Base-by-base conservation (phyloP, 2,329 filamentous ascomycete genomes). In the Westerdykella ornata region DNA sequence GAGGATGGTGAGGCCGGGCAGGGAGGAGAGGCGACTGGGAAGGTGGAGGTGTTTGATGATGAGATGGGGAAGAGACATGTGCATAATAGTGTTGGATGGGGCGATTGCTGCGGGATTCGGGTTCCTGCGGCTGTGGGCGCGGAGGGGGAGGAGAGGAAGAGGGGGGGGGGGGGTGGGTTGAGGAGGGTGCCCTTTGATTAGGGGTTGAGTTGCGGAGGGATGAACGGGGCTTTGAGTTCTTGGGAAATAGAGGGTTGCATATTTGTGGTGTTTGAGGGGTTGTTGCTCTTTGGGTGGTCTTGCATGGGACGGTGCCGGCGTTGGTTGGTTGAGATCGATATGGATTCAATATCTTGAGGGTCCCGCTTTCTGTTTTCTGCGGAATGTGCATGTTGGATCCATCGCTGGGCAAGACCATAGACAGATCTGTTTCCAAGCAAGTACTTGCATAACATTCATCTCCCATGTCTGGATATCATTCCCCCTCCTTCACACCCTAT, bases 71-170 rank as follows among this genome's bases (percentile, higher is more conserved):
- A 81, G 67, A 78, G 75, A 52, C 83, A 88, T 66, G 76, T 82
- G 46, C 84, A 92, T 66, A 77, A 82, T 38, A 76, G 57, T 15
- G 68, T 72, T 40, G 75, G 73, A 34, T 98, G 92, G 86, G 90
- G 90, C 4, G 92, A 98, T 65, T 98, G 92, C 66, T 98, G 92
- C 62, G 92, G 92, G 18, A 98, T 98, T 67, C 90, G 94, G 56
- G 92, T 98, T 13, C 94, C 92, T 0, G 95, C 89, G 60, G 90
- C 88, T 39, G 77, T 97, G 43, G 94, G 89, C 19, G 94, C 92
- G 1, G 87, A 87, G 12, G 83, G 88, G 53, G 90, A 95, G 69
- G 83, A 85, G 75, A 83, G 78, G 72, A 97, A 94, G 72, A 75
- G 74, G 41, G 74, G 73, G 53, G 77, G 75, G 20, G n/a, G n/a